phyloP scores from a whole-genome alignment of 805 yeast genomes.

The Starmerella scarabaei region DNA sequence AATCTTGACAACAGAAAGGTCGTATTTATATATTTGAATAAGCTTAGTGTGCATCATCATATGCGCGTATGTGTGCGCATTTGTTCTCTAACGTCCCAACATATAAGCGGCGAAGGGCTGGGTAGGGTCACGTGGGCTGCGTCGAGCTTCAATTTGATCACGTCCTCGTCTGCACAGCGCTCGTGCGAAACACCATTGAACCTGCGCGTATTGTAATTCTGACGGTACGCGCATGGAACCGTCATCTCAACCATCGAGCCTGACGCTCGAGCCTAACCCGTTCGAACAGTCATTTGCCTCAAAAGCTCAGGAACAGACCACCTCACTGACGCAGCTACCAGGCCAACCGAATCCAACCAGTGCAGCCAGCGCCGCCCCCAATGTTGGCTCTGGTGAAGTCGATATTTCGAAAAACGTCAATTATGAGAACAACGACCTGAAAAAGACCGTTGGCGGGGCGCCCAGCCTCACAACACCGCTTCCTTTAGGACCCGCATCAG shows the following conservation, averaged over 20 bases:
- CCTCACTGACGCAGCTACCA: background rate
- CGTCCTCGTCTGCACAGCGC: too few relatives aligned
- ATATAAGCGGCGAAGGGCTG: too few relatives aligned
- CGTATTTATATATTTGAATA: too few relatives aligned
- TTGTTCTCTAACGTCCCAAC: too few relatives aligned
- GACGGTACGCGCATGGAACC: background rate
- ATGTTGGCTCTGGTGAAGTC: background rate
- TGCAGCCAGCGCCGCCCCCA: conserved; percentile 2
- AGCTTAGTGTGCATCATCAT: too few relatives aligned
- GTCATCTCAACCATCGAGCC: conserved; percentile 21
- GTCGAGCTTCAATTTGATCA: too few relatives aligned
- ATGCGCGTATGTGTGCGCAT: too few relatives aligned
- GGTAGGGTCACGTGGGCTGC: too few relatives aligned
- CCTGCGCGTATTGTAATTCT: too few relatives aligned
- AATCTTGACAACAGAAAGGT: too few relatives aligned
- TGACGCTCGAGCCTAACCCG: conserved; percentile 86
- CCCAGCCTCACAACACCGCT: conserved; percentile 15
- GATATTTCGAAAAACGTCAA: background rate
- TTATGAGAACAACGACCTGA: background rate
- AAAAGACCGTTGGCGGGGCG: conserved; percentile 9
- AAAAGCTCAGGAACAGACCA: conserved; percentile 24
- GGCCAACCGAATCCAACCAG: background rate
- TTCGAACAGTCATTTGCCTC: conserved; percentile 90
- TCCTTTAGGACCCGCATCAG: conserved; percentile 6
- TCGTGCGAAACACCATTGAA: too few relatives aligned